Base-by-base conservation (phyloP, 1,139 yeast genomes). In the Candida mesenterica region DNA sequence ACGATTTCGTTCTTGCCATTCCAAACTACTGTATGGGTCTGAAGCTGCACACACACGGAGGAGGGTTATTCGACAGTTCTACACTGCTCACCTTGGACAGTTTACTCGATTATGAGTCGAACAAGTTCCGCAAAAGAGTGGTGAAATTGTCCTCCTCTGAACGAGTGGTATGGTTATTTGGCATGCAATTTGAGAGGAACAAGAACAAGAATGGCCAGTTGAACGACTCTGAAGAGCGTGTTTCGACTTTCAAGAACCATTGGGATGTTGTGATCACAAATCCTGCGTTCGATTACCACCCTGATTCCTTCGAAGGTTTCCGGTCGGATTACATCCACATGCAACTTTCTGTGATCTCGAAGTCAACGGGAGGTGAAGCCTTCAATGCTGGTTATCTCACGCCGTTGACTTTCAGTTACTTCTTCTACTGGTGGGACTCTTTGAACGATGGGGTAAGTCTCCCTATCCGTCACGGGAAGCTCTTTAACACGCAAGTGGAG, bases 371-470 rank as follows among this genome's bases (percentile, higher is more conserved):
- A 3, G 69, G 66, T 0, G 57, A 59, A 35, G 55, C 84, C 2
- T 78, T 76, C 49, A 90, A 89, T 58, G 72, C 89, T 1, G 75
- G 82, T 12, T 94, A 89, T 55, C 61, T 90, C 28, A 72, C 95
- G 0, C 96, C 97, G 0, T 60, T 70, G 26, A 72, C 83, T 0
- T 66, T 88, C 44, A 60, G 63, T 9, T 84, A 84, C 48, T 90
- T 90, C 63, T 78, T 76, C 50, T 61, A 64, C 27, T 92, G 97
- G 97, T 89, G 96, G 96, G 62, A 70, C 33, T 71, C 82, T 36
- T 79, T 92, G 50, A 78, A 82, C 17, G 78, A 86, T 30, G 74
- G 76, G 22, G 64, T 83, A 20, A 81, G 95, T 4, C 64, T 87
- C 24, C 96, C 97, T 0, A 73, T 87, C 3, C 73, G 88, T 40